Percentiles rank a stretch among this genome's conserved stretches.
These are phyloP conservation scores for Plectosphaerella cucumerina DNA, from an alignment of 2,329 filamentous ascomycete genomes.

Conservation along the genomic window DNA sequence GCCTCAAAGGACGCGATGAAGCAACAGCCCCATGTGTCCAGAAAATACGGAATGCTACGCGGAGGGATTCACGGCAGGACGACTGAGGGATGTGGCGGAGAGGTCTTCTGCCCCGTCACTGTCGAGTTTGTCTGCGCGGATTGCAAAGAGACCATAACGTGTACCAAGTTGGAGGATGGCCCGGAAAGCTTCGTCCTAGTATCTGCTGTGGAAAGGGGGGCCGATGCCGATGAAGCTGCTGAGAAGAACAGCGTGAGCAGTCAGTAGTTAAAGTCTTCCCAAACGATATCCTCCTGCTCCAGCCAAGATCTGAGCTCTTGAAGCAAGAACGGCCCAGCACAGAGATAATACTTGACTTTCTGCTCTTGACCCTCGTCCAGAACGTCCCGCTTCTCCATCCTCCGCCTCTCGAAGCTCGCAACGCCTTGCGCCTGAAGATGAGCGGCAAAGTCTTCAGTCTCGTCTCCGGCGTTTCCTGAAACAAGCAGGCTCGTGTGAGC, in stretches of 20 bases:
- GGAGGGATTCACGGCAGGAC: too few species aligned
- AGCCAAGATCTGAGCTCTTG: constrained; percentile 45
- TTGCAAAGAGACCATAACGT: too few species aligned
- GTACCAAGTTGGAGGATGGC: neutral
- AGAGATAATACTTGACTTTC: constrained; percentile 43
- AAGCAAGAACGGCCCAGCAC: constrained; percentile 38
- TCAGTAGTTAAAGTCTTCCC: constrained; percentile 61
- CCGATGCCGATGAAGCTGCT: too few species aligned
- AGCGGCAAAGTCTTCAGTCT: constrained; percentile 23
- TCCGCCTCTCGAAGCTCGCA: constrained; percentile 24
- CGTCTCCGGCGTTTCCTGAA: constrained; percentile 39
- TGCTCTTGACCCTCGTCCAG: constrained; percentile 10
- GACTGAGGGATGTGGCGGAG: too few species aligned
- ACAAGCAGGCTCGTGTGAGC: constrained; percentile 57
- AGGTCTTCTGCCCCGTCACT: too few species aligned
- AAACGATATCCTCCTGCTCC: constrained; percentile 47
- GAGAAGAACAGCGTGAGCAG: too few species aligned
- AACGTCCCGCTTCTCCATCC: constrained; percentile 39
- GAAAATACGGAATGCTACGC: too few species aligned
- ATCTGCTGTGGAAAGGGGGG: too few species aligned
- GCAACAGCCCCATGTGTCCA: too few species aligned
- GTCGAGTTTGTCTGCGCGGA: too few species aligned
- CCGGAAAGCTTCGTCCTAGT: neutral
- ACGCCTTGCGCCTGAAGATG: constrained; percentile 29
- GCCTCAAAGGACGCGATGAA: too few species aligned